A percentile compares a stretch with the other conserved stretches of the same genome.
Evolutionary conservation across 306 rosid species (phyloP).

Genomic region (Glycine tomentella): DNA sequence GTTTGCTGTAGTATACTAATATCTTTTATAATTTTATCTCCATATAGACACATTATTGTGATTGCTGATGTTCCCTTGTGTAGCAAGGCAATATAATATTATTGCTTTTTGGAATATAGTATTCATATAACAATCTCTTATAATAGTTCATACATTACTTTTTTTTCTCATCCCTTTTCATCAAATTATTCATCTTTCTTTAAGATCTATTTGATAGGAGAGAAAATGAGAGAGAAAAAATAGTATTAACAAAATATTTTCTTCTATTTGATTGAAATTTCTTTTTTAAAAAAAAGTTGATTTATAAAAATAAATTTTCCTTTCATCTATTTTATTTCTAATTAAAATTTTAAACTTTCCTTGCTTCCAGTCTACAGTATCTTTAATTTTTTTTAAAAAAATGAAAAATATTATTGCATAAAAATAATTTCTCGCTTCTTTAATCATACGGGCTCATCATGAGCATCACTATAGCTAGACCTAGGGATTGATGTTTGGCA

Average conservation of each 20-base stretch:
- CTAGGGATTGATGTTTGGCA: neutral
- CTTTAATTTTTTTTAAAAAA: too few relatives aligned
- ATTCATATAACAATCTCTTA: neutral
- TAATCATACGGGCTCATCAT: neutral
- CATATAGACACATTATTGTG: neutral
- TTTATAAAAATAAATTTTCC: too few relatives aligned
- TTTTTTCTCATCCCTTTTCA: neutral
- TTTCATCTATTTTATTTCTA: too few relatives aligned
- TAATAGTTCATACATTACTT: too few relatives aligned
- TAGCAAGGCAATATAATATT: constrained; percentile 9
- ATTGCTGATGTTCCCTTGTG: constrained; percentile 37
- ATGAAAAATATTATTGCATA: neutral
- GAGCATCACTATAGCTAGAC: neutral
- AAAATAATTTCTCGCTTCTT: neutral
- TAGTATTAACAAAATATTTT: neutral
- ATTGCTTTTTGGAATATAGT: neutral
- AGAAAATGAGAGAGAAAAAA: too few relatives aligned
- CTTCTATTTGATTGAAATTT: neutral
- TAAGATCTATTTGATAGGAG: neutral
- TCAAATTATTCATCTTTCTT: neutral
- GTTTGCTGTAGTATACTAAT: constrained; percentile 39
- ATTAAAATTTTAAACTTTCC: too few relatives aligned
- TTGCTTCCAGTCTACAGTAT: too few relatives aligned
- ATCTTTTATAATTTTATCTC: neutral
- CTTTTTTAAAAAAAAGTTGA: too few relatives aligned